Percentiles rank a stretch among this genome's conserved stretches.
These are phyloP conservation scores for Rhytidhysteron rufulum DNA, from an alignment of 2,329 filamentous ascomycete genomes.

Conservation along the genomic window DNA sequence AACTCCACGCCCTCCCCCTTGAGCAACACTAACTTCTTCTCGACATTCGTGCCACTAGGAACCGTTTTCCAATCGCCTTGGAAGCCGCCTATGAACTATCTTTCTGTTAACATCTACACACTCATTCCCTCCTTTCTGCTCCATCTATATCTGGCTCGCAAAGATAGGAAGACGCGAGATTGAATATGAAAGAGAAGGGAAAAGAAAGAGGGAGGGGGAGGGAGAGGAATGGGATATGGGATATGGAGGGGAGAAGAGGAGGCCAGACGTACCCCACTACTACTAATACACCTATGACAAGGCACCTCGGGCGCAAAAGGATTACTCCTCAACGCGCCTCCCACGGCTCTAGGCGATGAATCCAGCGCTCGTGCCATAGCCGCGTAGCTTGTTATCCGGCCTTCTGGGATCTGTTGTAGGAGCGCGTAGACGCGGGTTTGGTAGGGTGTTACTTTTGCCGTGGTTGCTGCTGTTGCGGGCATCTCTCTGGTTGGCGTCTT, in stretches of 20 bases:
- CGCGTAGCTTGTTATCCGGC: constrained; percentile 74
- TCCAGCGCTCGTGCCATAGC: constrained; percentile 63
- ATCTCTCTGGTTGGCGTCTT: too few relatives aligned
- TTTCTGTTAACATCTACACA: neutral
- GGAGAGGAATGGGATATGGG: too few relatives aligned
- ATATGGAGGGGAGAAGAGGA: too few relatives aligned
- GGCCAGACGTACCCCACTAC: constrained; percentile 64
- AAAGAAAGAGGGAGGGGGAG: too few relatives aligned
- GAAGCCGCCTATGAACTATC: constrained; percentile 60
- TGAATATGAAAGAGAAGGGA: too few relatives aligned
- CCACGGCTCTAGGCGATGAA: constrained; percentile 72
- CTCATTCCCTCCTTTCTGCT: too few relatives aligned
- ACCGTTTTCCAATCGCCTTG: constrained; percentile 62
- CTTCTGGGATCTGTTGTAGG: constrained; percentile 72
- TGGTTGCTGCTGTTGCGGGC: constrained; percentile 11
- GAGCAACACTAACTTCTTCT: constrained; percentile 61
- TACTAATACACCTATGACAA: constrained; percentile 76
- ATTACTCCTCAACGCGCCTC: constrained; percentile 71
- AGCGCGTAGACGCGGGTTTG: constrained; percentile 60
- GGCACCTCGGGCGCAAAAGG: constrained; percentile 80
- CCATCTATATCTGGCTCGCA: too few relatives aligned
- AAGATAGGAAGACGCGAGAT: too few relatives aligned
- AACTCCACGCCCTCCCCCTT: constrained; percentile 62
- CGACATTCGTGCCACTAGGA: constrained; percentile 59
- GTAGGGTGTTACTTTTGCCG: constrained; percentile 28